phyloP scores from a whole-genome alignment of 2,329 filamentous ascomycete genomes.

The Colletotrichum truncatum region DNA sequence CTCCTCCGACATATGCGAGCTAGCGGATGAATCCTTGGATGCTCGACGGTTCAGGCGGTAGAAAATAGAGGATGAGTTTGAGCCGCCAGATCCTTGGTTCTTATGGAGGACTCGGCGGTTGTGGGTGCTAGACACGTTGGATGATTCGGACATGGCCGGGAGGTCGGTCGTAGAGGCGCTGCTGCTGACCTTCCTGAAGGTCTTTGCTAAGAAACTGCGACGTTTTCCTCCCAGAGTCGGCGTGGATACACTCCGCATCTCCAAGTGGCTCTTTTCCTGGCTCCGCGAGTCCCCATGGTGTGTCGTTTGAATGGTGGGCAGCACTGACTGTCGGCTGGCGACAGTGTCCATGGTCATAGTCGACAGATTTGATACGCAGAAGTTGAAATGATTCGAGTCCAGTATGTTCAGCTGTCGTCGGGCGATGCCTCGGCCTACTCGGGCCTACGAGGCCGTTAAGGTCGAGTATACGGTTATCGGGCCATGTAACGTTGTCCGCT shows the following conservation, averaged over 20 bases:
- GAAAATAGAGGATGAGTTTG: conserved; percentile 44
- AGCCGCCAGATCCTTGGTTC: conserved; percentile 34
- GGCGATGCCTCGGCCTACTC: conserved; percentile 15
- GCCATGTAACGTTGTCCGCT: conserved; percentile 22
- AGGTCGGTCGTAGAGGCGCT: conserved; percentile 28
- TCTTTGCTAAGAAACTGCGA: conserved; percentile 30
- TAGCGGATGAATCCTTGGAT: conserved; percentile 46
- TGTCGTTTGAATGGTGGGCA: conserved; percentile 30
- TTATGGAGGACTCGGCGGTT: conserved; percentile 43
- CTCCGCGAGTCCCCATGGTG: conserved; percentile 20
- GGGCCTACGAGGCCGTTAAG: conserved; percentile 28
- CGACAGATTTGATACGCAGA: conserved; percentile 15
- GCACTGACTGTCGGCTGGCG: conserved; percentile 24
- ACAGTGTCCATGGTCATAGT: conserved; percentile 28
- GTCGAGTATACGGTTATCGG: conserved; percentile 28
- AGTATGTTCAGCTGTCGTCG: conserved; percentile 20
- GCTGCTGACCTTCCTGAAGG: conserved; percentile 32
- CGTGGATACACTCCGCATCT: conserved; percentile 22
- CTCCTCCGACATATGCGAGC: conserved; percentile 33
- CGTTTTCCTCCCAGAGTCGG: conserved; percentile 23
- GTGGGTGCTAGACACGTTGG: background rate
- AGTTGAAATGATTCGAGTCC: conserved; percentile 11
- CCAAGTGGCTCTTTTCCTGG: conserved; percentile 6
- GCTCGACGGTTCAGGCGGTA: conserved; percentile 51
- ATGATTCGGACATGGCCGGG: conserved; percentile 9